Evolutionary conservation across 225 moss, liverwort and hornwort species (phyloP), one percentile per base, ranked within the genome.

Genomic region (Bryum argenteum): DNA sequence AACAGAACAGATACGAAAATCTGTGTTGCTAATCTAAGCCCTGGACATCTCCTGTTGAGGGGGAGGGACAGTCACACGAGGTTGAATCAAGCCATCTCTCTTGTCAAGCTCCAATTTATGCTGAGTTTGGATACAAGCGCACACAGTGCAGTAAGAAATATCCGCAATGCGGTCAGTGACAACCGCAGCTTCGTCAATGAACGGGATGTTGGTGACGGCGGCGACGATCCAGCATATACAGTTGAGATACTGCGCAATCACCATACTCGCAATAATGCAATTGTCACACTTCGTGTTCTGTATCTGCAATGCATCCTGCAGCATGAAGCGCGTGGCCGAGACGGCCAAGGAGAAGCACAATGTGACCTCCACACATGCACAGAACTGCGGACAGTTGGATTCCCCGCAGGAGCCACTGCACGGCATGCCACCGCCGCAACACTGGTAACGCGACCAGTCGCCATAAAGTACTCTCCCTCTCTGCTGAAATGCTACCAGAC

Each of bases 41-140:
- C 81, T 79, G 58, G 15, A 61, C 89, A 90, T 80, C 58, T 82
- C 67, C 71, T 87, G 85, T 28, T 72, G 62, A 9, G 74, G 81
- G 38, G 87, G 77, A 20, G 80, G 77, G 16, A 76, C 16, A 48
- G 48, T 48, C 17, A 6, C 5, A 17, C 48, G 48, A 17, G 48
- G 48, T 13, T 48, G 6, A 17, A 48, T 48, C 8, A 48, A 6
- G 48, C 48, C 48, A 16, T 48, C 82, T 76, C 83, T 85, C 45
- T 82, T 70, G 58, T 93, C 83, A 57, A 89, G 78, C 77, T 89
- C 68, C 45, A 89, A 15, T 68, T 93, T 87, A 55, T 93, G 80
- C 75, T 93, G 85, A 24, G 80, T 85, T 79, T 89, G 80, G 15
- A 48, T 48, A 48, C 48, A 48, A 15, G 48, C 48, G 48, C 48